A percentile compares a stretch with the other conserved stretches of the same genome.
Evolutionary conservation across 345 rosid genomes (phyloP).

Genomic region (Noccaea caerulescens): DNA sequence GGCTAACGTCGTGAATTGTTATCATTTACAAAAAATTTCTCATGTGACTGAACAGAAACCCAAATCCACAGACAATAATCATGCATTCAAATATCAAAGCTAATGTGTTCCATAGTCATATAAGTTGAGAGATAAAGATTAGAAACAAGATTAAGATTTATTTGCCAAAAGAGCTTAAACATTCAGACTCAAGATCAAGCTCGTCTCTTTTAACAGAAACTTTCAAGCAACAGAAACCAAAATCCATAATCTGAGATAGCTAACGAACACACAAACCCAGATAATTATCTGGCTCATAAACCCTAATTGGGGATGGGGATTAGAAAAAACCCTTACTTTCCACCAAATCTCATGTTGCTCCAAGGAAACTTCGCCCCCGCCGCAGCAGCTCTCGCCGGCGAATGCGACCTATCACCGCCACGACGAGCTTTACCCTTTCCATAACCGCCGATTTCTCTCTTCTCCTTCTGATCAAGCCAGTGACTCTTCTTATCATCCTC

Average conservation of each 20-base stretch:
- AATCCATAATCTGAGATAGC: conserved; percentile 28
- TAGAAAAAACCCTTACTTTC: conserved; percentile 33
- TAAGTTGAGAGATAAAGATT: neutral
- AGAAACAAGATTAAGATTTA: conserved; percentile 7
- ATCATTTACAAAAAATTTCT: neutral
- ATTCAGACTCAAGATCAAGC: conserved; percentile 22
- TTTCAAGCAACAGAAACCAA: conserved; percentile 1
- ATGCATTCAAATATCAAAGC: neutral
- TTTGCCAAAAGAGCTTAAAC: conserved; percentile 8
- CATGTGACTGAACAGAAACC: neutral
- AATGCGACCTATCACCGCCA: conserved; percentile 36
- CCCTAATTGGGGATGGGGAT: conserved; percentile 22
- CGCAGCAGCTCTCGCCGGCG: conserved; percentile 25
- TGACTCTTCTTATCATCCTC: conserved; percentile 64
- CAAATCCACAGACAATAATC: conserved; percentile 5
- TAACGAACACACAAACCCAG: conserved; percentile 24
- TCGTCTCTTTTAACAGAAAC: conserved; percentile 12
- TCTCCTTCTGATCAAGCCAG: conserved; percentile 75
- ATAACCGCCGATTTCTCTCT: conserved; percentile 41
- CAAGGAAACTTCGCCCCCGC: conserved; percentile 66
- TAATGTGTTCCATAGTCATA: neutral
- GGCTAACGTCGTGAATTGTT: neutral
- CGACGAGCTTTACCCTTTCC: conserved; percentile 33
- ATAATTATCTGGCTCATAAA: conserved; percentile 14
- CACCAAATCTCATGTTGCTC: conserved; percentile 72